Evolutionary conservation across 1,284 basidiomycete genomes (phyloP), one percentile per base, ranked within the genome.

Genomic region (Fomes fomentarius): DNA sequence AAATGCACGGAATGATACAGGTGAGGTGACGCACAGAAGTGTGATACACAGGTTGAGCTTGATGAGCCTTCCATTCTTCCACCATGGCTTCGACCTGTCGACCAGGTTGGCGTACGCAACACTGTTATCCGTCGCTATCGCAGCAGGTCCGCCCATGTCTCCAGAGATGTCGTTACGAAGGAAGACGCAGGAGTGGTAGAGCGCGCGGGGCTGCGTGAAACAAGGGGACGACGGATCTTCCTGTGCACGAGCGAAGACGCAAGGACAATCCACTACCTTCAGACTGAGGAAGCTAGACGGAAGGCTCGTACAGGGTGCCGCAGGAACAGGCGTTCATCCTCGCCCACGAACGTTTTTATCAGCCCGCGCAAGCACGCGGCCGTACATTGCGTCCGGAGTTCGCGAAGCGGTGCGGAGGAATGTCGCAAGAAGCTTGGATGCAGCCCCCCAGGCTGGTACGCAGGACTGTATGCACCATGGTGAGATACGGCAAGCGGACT

Each of bases 11-110:
- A 26, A 15, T 14, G 43, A 19, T 9, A 15, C 12, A 45, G 17
- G 15, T 38, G 22, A 33, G 4, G 12, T 2, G 17, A 72, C 79
- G 51, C 56, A 84, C 83, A 88, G 71, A 34, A 89, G 72, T 35
- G 81, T 62, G 54, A 88, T 84, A 84, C 86, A 89, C 19, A 73
- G 74, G 64, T 89, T 83, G 59, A 89, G 77, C 45, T 66, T 60
- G 51, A 88, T 77, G 54, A 87, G 64, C 56, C 68, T 50, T 40
- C 59, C 52, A 47, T 69, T 70, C 63, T 63, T 68, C 63, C 63
- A 70, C 69, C 69, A 70, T 34, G 69, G 68, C 40, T 44, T 62
- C 47, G 66, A 57, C 19, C 38, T 45, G 41, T 69, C 64, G 41
- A 69, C 55, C 21, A 70, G 56, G 42, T 68, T 60, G 24, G 61